Base-by-base conservation (phyloP, 2,329 filamentous ascomycete species). In the Claviceps africana region DNA sequence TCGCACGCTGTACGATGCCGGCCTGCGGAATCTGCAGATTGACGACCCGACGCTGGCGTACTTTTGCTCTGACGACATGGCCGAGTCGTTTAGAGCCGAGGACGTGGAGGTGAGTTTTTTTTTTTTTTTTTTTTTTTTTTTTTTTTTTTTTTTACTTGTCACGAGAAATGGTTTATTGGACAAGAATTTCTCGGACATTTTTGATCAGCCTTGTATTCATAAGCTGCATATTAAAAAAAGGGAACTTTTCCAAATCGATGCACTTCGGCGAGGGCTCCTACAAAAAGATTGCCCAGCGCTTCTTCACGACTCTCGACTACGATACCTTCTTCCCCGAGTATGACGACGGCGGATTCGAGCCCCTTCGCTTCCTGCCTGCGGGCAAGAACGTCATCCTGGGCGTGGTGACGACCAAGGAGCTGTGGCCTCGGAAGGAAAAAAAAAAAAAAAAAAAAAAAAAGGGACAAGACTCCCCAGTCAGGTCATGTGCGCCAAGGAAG, bases 51-150 rank as follows among this genome's bases (percentile, higher is more conserved):
- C 80, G 48, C 68, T 84, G 48, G 78, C 67, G 2, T 74, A 85
- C 64, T 86, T 86, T 65, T 86, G 82, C 68, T 82, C 78, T 4
- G 77, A 84, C 39, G 78, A 79, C 56, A 85, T 85, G 79, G 68
- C 82, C 17, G 68, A 72, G 52, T 78, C 79, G 30, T 79, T 72
- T 53, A 61, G 74, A 68, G 71, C 76, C 52, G 73, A 74, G 22
- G 83, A 84, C 57, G 70, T 75, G 44, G 73, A 80, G 81, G 85
- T 39, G 76, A 79, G 55, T 76, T 86, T 28, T 39, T n/a, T 28
- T 44, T 33, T 5, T 50, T 39, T 82, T 7, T 22, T 25, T 8
- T 9, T 31, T 22, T 31, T 19, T 2, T 5, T 1, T 8, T 78
- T 68, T 68, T 64, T 19, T 3, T 47, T 13, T 33, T 17, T 11